Evolutionary conservation across 2,329 filamentous ascomycete genomes (phyloP).

Genomic region (Hypoxylon sp.): DNA sequence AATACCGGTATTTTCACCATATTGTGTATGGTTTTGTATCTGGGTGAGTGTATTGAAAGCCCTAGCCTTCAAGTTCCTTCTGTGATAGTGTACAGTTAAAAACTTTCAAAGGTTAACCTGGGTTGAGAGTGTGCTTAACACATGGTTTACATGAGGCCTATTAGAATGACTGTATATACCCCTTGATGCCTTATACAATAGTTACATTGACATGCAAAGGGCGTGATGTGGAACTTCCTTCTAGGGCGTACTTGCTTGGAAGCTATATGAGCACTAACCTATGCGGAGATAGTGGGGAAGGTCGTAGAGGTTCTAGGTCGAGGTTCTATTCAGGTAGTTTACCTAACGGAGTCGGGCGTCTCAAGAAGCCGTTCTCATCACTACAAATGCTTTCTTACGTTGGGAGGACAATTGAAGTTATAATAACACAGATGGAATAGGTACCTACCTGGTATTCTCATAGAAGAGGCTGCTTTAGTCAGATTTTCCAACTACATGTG

Average conservation of each 20-base stretch:
- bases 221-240: slow-evolving; percentile 22
- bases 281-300: slow-evolving; percentile 25
- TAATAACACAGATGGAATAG: neutral
- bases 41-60: neutral
- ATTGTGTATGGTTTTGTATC: slow-evolving; percentile 35
- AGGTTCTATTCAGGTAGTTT: no score
- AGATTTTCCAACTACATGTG: neutral
- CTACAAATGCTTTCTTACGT: no score
- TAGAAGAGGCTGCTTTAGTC: neutral
- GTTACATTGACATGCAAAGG: slow-evolving; percentile 24
- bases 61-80: neutral
- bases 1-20: slow-evolving; percentile 75
- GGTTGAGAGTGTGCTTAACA: neutral
- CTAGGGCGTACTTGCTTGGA: slow-evolving; percentile 18
- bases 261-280: neutral
- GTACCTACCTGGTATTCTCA: neutral
- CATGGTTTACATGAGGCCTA: neutral
- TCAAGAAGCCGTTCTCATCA: no score
- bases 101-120: neutral
- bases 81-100: no score
- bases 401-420: no score
- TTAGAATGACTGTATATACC: neutral
- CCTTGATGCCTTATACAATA: neutral
- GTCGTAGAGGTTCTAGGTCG: neutral
- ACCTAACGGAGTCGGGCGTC: no score